Evolutionary conservation across 2,329 filamentous ascomycete species (phyloP), one percentile per base, ranked within the genome.

Genomic region (Emergomyces orientalis): DNA sequence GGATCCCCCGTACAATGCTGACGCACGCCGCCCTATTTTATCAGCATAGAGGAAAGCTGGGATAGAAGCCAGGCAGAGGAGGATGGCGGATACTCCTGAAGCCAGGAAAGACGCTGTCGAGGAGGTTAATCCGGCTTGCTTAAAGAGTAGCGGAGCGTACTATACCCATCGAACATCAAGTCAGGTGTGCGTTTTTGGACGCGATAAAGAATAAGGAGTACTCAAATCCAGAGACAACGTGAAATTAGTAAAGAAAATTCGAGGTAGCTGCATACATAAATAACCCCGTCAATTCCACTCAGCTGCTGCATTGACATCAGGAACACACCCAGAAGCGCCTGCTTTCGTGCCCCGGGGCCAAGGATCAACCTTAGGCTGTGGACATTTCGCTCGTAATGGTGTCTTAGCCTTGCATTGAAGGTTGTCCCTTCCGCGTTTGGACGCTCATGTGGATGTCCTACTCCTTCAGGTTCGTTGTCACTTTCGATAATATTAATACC

Each of bases 101-200:
- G 85, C 85, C 2, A 87, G 76, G 67, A 87, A 85, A 0, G 81
- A 81, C 1, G 83, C 78, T 30, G 78, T 80, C 3, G 77, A 74
- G 0, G 81, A 82, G 8, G 77, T 76, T 13, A 87, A 75, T 0
- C 85, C 85, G 1, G 85, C 84, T 60, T 85, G 82, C 30, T 79
- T 73, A 66, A 88, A 88, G 0, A 88, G 76, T 0, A 81, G 72
- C 0, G 85, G 85, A 0, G 85, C 83, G 63, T 88, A 88, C 79
- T 84, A 25, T 52, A 13, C 49, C 6, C 25, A 52, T 32, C 4
- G n/a, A 32, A 7, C 32, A 32, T 32, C 7, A 7, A n/a, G 43
- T 45, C 43, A 45, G 43, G 17, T 22, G 13, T n/a, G 43, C 17
- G 5, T 11, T 19, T 3, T 6, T 22, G n/a, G n/a, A 19, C 43